Percentiles rank a stretch among this genome's conserved stretches.
phyloP scores from a whole-genome alignment of 257 asterid species.

The Fraxinus anomala region DNA sequence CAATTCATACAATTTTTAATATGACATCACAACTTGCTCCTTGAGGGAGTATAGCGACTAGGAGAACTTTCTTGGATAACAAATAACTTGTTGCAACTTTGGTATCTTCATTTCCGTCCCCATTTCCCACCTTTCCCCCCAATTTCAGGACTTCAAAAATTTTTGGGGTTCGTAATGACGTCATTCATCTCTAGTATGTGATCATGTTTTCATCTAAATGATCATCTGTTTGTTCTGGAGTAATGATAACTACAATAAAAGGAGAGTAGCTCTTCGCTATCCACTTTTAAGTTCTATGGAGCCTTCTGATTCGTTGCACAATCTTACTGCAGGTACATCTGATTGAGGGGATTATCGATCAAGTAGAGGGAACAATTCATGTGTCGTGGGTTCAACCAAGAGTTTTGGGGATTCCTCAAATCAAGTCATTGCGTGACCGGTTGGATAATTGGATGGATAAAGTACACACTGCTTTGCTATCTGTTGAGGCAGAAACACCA shows the following conservation, averaged over 20 bases:
- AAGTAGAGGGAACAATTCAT: constrained; percentile 83
- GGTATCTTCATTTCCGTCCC: not conserved
- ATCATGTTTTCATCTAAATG: not conserved
- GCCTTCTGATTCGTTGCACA: not conserved
- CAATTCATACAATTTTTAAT: too few species aligned
- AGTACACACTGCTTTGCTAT: constrained; percentile 79
- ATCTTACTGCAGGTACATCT: constrained; percentile 70
- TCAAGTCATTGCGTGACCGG: constrained; percentile 81
- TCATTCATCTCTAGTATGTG: not conserved
- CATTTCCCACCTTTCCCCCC: not conserved
- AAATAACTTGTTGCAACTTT: too few species aligned
- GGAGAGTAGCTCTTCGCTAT: not conserved
- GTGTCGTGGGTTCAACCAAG: constrained; percentile 98
- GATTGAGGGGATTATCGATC: constrained; percentile 89
- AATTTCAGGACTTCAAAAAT: not conserved
- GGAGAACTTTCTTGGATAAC: not conserved
- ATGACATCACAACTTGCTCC: not conserved
- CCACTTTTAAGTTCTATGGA: not conserved
- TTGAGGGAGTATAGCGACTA: not conserved
- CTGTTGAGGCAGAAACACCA: constrained; percentile 97
- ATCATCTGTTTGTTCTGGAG: not conserved
- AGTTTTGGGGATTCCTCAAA: constrained; percentile 83
- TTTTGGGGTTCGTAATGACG: not conserved
- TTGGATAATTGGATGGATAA: constrained; percentile 85
- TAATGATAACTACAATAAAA: too few species aligned